phyloP scores from a whole-genome alignment of 208 protist species.

The Borovskyia barvae region DNA sequence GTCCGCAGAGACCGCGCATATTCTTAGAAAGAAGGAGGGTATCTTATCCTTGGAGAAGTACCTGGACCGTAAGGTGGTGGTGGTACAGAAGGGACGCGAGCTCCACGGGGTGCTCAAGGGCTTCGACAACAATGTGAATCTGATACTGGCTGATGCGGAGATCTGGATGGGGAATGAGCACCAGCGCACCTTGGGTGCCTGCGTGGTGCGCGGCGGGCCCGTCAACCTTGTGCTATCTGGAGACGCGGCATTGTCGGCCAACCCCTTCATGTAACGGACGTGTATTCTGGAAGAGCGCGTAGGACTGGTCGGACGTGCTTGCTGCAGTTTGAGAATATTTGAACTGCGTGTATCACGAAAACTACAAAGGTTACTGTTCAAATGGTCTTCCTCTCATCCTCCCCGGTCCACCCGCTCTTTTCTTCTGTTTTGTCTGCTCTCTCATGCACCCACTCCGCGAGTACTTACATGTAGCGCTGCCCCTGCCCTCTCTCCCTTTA shows the following conservation, averaged over 20 bases:
- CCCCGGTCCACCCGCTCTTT: too few species aligned
- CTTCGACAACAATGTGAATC: conserved; percentile 87
- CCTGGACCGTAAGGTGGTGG: conserved; percentile 70
- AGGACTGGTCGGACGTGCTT: too few species aligned
- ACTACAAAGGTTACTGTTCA: too few species aligned
- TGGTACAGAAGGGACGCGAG: conserved; percentile 33
- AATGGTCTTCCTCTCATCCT: too few species aligned
- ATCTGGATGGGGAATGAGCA: conserved; percentile 45
- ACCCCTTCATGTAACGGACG: conserved; percentile 25
- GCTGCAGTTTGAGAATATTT: too few species aligned
- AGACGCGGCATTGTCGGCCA: conserved; percentile 44
- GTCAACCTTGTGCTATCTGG: conserved; percentile 59
- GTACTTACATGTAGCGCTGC: too few species aligned
- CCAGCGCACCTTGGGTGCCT: conserved; percentile 59
- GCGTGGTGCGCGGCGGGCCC: conserved; percentile 65
- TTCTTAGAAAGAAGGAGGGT: conserved; percentile 74
- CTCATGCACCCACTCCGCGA: too few species aligned
- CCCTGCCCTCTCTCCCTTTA: too few species aligned
- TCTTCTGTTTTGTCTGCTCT: too few species aligned
- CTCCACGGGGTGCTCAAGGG: conserved; percentile 78
- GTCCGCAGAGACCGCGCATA: conserved; percentile 69
- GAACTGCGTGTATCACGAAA: too few species aligned
- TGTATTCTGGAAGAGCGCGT: too few species aligned
- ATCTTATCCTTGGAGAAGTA: conserved; percentile 75
- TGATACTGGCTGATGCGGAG: conserved; percentile 75